Base-by-base conservation (phyloP, 1,284 basidiomycete genomes). In the Mixia osmundae region DNA sequence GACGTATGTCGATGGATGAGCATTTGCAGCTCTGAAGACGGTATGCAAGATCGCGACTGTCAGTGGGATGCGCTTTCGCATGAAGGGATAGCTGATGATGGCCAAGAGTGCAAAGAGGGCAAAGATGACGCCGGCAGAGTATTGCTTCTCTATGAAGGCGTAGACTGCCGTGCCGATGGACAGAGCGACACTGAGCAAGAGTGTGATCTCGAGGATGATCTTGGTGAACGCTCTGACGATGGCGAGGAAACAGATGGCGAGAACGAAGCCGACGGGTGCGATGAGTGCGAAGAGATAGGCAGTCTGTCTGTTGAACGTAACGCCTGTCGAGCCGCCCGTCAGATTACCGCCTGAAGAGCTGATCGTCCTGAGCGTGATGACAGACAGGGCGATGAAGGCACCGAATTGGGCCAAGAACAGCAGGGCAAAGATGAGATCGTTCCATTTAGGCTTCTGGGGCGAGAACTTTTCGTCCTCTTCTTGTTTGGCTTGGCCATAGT, bases 1-100 rank as follows among this genome's bases (percentile, higher is more conserved):
- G n/a, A 69, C 58, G 50, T 77, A 83, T 18, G 82, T 76, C 30
- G 69, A 71, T 39, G 64, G 68, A 56, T 83, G 76, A 48, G 77
- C 73, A 50, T 80, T 80, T 30, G 74, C 66, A 26, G 80, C 65
- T 47, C 80, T 76, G 61, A 82, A 76, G 3, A 30, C 25, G n/a
- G 25, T n/a, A 24, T 25, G 26, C 12, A 41, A 22, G 30, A 25
- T 3, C 10, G 22, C 30, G 22, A n/a, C 12, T 14, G 31, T 18
- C 9, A 21, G 22, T 9, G 31, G 31, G 10, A 33, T 33, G 9
- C 31, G 18, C 8, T 14, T 5, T 5, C 31, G 14, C 31, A 33
- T 33, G 16, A 33, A 33, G 10, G 31, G 31, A 21, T 33, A 33
- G 10, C 16, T 20, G 22, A 33, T 18, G 10, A 50, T 32, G 3